A percentile compares a stretch with the other conserved stretches of the same genome.
These are phyloP conservation scores for Chrysosporium queenslandicum DNA, from an alignment of 2,329 filamentous ascomycete species.

Conservation along the genomic window DNA sequence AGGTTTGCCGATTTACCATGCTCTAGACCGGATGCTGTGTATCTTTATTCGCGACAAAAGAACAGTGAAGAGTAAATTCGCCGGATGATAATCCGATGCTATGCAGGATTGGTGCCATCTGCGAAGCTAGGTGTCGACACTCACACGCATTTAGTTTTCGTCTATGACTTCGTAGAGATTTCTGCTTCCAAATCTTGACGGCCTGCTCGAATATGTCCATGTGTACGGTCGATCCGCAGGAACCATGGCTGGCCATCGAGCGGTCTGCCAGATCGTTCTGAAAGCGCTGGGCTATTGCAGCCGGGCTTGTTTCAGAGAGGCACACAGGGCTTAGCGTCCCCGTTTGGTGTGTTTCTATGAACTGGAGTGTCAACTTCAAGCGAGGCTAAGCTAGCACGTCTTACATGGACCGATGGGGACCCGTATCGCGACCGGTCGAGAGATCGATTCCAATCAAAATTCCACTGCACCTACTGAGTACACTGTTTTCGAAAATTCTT, in stretches of 20 bases:
- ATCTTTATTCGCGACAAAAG: too few relatives aligned
- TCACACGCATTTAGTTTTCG: too few relatives aligned
- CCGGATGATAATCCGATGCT: background rate
- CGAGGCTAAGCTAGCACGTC: too few relatives aligned
- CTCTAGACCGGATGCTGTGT: too few relatives aligned
- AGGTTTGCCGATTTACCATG: too few relatives aligned
- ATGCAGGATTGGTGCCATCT: background rate
- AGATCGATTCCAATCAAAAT: too few relatives aligned
- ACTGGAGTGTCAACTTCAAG: background rate
- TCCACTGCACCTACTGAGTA: too few relatives aligned
- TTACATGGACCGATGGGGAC: too few relatives aligned
- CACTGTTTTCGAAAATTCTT: too few relatives aligned
- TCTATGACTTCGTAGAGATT: too few relatives aligned
- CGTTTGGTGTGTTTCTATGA: background rate
- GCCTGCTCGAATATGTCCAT: background rate
- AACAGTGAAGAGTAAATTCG: background rate
- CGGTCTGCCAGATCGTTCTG: background rate
- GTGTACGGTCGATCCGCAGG: background rate
- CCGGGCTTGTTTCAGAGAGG: constrained; percentile 4
- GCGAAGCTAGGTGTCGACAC: background rate
- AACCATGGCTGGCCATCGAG: background rate
- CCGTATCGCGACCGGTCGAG: too few relatives aligned
- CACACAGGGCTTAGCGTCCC: constrained; percentile 2
- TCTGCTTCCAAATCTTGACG: too few relatives aligned
- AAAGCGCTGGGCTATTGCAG: background rate